Evolutionary conservation across 305 asterid species (phyloP).

Genomic region (Nicotiana rustica): DNA sequence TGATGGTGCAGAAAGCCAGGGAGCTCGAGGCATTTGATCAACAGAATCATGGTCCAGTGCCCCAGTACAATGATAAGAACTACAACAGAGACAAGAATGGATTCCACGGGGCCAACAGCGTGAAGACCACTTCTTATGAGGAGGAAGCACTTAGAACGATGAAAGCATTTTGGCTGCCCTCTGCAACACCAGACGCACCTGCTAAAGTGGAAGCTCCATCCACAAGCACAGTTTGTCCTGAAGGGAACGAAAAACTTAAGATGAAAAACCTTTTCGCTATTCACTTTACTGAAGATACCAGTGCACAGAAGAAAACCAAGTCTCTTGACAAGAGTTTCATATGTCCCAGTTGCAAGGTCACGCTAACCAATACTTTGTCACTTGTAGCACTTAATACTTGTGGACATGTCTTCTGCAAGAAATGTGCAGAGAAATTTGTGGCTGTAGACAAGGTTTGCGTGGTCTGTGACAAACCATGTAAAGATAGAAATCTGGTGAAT

Average conservation of each 20-base stretch:
- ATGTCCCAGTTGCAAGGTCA: constrained; percentile 96
- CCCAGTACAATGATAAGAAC: constrained; percentile 80
- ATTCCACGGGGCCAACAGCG: constrained; percentile 98
- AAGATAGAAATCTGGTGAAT: constrained; percentile 67
- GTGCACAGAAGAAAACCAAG: constrained; percentile 56
- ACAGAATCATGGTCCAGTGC: constrained; percentile 96
- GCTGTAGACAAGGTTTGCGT: constrained; percentile 86
- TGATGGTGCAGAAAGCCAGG: constrained; percentile 71
- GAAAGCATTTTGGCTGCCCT: constrained; percentile 98
- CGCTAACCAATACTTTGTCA: constrained; percentile 71
- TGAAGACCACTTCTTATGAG: constrained; percentile 84
- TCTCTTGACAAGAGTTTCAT: constrained; percentile 71
- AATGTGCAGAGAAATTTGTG: constrained; percentile 81
- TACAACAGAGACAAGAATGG: constrained; percentile 75
- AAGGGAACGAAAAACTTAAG: constrained; percentile 88
- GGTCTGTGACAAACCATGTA: constrained; percentile 84
- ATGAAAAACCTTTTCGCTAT: constrained; percentile 76
- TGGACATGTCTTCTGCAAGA: constrained; percentile 95
- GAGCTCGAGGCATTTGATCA: constrained; percentile 94
- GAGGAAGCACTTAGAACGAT: constrained; percentile 95
- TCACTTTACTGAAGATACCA: constrained; percentile 65
- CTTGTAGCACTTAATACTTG: constrained; percentile 84
- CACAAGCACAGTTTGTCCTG: constrained; percentile 76
- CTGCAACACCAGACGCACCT: constrained; percentile 94
- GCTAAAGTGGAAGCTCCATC: constrained; percentile 79